These are phyloP conservation scores for Peronospora tabacina DNA, from an alignment of 352 stramenopile species.

Conservation along the genomic window DNA sequence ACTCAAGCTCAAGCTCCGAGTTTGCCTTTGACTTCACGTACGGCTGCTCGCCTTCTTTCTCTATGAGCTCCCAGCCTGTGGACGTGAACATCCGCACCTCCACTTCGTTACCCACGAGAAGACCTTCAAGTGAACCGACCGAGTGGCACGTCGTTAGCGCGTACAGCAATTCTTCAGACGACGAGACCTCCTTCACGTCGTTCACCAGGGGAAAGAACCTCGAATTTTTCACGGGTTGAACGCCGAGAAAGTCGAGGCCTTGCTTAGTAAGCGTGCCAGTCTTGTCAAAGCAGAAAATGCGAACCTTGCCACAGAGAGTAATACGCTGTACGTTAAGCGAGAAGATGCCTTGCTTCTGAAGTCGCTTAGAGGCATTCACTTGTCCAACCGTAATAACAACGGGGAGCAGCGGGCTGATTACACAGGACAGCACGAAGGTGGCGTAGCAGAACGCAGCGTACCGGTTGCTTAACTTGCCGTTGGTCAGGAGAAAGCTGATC, in stretches of 20 bases:
- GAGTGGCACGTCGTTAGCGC: slow-evolving; percentile 80
- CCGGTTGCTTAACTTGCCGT: slow-evolving; percentile 17
- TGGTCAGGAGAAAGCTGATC: slow-evolving; percentile 71
- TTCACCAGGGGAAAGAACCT: slow-evolving; percentile 38
- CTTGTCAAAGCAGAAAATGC: slow-evolving; percentile 89
- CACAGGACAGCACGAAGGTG: slow-evolving; percentile 74
- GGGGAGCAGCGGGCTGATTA: slow-evolving; percentile 75
- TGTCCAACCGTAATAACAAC: slow-evolving; percentile 87
- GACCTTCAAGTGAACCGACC: slow-evolving; percentile 53
- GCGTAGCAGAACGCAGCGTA: slow-evolving; percentile 62
- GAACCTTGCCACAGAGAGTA: slow-evolving; percentile 86
- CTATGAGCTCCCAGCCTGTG: slow-evolving; percentile 55
- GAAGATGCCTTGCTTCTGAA: slow-evolving; percentile 66
- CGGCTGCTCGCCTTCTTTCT: slow-evolving; percentile 38
- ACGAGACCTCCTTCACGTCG: slow-evolving; percentile 38
- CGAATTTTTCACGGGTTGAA: slow-evolving; percentile 12
- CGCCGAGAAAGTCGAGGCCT: slow-evolving; percentile 71
- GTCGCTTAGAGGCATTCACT: slow-evolving; percentile 74
- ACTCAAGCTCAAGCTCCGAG: slow-evolving; percentile 35
- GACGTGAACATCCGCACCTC: slow-evolving; percentile 67
- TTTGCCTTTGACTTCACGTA: slow-evolving; percentile 36
- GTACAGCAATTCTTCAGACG: slow-evolving; percentile 45
- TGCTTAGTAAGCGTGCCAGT: slow-evolving; percentile 89
- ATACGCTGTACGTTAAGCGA: slow-evolving; percentile 82
- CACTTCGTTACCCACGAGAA: slow-evolving; percentile 80